Conservation (phyloP, 139 green algal genomes). For the Dunaliella primolecta region DNA sequence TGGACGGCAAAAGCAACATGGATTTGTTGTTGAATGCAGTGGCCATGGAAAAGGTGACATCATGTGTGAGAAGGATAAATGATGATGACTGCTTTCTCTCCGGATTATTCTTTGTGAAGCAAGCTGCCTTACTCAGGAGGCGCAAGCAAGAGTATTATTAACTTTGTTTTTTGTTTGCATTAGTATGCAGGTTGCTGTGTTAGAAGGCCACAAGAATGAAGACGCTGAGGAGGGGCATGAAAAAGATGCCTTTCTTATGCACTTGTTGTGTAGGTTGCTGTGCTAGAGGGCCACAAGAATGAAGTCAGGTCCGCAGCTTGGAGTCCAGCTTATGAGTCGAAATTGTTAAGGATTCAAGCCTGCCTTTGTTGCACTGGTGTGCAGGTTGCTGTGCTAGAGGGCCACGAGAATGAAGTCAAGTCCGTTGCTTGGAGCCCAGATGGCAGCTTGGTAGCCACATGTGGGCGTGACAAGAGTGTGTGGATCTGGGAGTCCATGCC, state of each 20-base stretch:
- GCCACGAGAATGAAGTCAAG: conserved; percentile 97
- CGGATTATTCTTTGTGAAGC: too few species aligned
- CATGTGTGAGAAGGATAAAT: too few species aligned
- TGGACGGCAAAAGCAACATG: too few species aligned
- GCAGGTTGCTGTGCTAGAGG: conserved; percentile 78
- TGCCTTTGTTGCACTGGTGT: background rate
- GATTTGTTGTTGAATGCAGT: too few species aligned
- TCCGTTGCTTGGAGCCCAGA: conserved; percentile 80
- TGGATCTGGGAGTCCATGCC: conserved; percentile 93
- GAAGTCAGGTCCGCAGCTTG: conserved; percentile 49
- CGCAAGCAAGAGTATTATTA: too few species aligned
- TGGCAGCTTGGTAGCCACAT: conserved; percentile 85
- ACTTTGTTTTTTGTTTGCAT: too few species aligned
- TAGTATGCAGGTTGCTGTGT: background rate
- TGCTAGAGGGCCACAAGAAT: conserved; percentile 48
- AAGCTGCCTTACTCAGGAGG: too few species aligned
- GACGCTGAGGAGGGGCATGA: background rate
- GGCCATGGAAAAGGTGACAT: too few species aligned
- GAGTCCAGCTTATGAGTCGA: conserved; percentile 70
- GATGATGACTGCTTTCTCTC: too few species aligned
- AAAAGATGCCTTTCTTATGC: background rate
- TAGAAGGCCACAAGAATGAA: conserved; percentile 13
- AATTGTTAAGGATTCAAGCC: background rate
- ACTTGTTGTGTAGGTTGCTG: conserved; percentile 51
- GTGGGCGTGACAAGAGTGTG: conserved; percentile 84